Conservation (phyloP, 495 filamentous ascomycete genomes). For the Neurospora sp. region DNA sequence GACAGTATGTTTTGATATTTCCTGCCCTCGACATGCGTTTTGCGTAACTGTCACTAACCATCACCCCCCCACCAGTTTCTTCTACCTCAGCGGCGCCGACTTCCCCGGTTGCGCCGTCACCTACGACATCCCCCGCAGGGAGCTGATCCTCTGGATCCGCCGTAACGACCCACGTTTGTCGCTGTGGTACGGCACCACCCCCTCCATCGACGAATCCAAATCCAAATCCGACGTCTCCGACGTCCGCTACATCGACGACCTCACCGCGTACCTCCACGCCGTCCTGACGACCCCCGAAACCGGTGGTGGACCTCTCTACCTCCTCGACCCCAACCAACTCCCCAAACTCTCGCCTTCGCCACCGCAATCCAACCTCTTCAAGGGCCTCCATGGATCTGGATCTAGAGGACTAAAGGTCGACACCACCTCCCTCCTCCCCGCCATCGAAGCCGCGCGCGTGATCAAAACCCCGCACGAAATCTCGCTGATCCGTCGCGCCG, state of each 20-base stretch:
- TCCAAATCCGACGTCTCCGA: constrained; percentile 44
- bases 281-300: constrained; percentile 17
- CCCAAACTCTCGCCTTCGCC: constrained; percentile 25
- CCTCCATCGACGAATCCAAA: constrained; percentile 39
- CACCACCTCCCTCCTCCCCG: constrained; percentile 42
- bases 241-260: constrained; percentile 29
- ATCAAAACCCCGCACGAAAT: constrained; percentile 79
- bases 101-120: constrained; percentile 52
- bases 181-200: constrained; percentile 52
- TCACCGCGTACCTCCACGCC: constrained; percentile 24
- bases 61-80: constrained; percentile 38
- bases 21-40: background rate
- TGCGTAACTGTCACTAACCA: background rate
- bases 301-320: constrained; percentile 24
- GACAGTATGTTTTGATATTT: constrained; percentile 35
- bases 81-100: constrained; percentile 53
- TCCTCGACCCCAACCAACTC: constrained; percentile 30
- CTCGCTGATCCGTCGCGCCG: constrained; percentile 65
- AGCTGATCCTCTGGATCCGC: constrained; percentile 52
- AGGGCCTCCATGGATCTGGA: background rate
- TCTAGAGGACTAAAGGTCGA: constrained; percentile 21
- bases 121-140: constrained; percentile 50
- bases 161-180: constrained; percentile 42
- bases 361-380: background rate
- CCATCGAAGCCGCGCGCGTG: constrained; percentile 62